phyloP scores from a whole-genome alignment of 2,329 filamentous ascomycete genomes.

The Blastomyces parvus region DNA sequence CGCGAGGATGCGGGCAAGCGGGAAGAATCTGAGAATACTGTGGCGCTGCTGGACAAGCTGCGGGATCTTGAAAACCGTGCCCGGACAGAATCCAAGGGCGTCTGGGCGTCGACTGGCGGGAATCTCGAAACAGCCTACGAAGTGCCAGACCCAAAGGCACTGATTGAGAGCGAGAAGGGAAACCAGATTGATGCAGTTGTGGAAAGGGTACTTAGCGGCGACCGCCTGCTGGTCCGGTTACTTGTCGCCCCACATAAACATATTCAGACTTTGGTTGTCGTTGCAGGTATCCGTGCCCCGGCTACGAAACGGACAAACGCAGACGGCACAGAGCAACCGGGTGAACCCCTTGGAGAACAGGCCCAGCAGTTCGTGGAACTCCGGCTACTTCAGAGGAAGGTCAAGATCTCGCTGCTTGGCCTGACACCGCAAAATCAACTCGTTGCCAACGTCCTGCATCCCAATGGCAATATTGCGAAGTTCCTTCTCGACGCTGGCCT shows the following conservation, averaged over 20 bases:
- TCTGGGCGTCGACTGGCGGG: slow-evolving; percentile 61
- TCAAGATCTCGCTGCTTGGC: slow-evolving; percentile 74
- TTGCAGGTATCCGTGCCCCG: slow-evolving; percentile 82
- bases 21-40: slow-evolving; percentile 70
- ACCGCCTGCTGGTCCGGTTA: slow-evolving; percentile 77
- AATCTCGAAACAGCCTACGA: slow-evolving; percentile 73
- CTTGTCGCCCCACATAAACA: slow-evolving; percentile 75
- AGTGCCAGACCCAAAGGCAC: slow-evolving; percentile 60
- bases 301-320: slow-evolving; percentile 78
- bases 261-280: slow-evolving; percentile 73
- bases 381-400: slow-evolving; percentile 73
- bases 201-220: slow-evolving; percentile 83
- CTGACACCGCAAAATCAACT: slow-evolving; percentile 83
- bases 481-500: slow-evolving; percentile 83
- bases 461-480: slow-evolving; percentile 82
- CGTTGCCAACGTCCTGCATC: slow-evolving; percentile 79
- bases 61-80: slow-evolving; percentile 68
- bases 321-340: slow-evolving; percentile 70
- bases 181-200: slow-evolving; percentile 76
- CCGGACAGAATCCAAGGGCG: slow-evolving; percentile 65
- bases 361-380: slow-evolving; percentile 79
- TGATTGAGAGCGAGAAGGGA: slow-evolving; percentile 76
- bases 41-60: slow-evolving; percentile 64
- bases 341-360: slow-evolving; percentile 83
- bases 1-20: slow-evolving; percentile 83